Evolutionary conservation across 2,329 filamentous ascomycete genomes (phyloP), one percentile per base, ranked within the genome.

Genomic region (Apiospora saccharicola): DNA sequence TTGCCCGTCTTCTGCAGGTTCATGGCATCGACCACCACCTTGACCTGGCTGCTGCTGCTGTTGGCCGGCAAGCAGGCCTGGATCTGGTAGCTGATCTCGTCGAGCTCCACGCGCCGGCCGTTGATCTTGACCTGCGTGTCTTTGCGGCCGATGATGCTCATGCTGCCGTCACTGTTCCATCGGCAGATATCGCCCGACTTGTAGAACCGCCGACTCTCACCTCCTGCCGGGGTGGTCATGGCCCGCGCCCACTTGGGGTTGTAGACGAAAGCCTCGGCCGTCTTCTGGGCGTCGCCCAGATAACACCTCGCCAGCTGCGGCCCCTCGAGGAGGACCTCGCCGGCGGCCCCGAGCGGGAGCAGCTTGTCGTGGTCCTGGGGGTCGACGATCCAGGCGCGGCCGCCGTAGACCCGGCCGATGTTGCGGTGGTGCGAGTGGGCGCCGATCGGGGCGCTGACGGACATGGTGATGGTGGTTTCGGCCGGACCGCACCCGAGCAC

Each of bases 121-220:
- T 43, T n/a, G 61, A 67, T 67, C 61, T 67, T 67, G 13, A 43
- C 61, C 22, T 67, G 61, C 5, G 8, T n/a, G 34, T 67, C 61
- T 4, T 43, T 67, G 1, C 61, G 26, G 14, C 61, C 34, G 16
- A 67, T 43, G 34, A 37, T 43, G 12, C 22, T 61, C 12, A 61
- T 7, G 24, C 24, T 61, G 2, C 53, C 53, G 10, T 61, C 46
- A 2, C 6, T 22, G 7, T 47, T 8, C 16, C 19, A 47, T 5
- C 46, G 46, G 16, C 16, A 16, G 6, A 47, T 16, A n/a, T 47
- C 46, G 19, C 46, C 46, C 19, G 46, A 22, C 19, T 47, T 47
- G 46, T 47, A 47, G 6, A 47, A 22, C 2, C 46, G 19, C 1
- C 46, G 14, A 0, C 2, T 8, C 7, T 19, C 14, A 19, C 46